phyloP scores from a whole-genome alignment of 345 rosid genomes.

The Lenwebbia sp. region DNA sequence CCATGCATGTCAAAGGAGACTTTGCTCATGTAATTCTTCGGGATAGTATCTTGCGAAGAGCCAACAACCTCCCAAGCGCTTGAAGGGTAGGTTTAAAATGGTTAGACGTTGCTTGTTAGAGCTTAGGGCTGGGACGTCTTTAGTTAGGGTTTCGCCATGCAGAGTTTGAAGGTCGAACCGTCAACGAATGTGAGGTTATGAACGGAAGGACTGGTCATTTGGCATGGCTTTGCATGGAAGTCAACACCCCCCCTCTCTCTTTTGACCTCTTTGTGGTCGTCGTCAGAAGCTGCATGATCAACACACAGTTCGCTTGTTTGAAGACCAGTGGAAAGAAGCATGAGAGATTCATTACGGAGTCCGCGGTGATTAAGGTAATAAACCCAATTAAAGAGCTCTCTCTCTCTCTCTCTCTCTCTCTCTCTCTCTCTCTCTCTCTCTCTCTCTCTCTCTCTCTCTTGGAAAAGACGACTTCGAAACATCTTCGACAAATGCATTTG shows the following conservation, averaged over 20 bases:
- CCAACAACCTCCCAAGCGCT: neutral
- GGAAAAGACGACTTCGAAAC: neutral
- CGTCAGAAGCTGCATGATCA: neutral
- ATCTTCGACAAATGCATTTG: neutral
- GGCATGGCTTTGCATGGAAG: slow-evolving; percentile 22
- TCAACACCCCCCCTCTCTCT: slow-evolving; percentile 1
- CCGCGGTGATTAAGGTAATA: neutral
- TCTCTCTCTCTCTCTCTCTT: neutral
- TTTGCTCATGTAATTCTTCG: neutral
- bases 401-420: neutral
- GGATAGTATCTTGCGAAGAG: neutral
- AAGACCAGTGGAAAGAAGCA: neutral
- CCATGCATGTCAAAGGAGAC: neutral
- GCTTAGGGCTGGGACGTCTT: neutral
- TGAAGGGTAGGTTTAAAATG: neutral
- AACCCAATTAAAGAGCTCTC: neutral
- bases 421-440: neutral
- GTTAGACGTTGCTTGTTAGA: neutral
- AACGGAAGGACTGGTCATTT: slow-evolving; percentile 20
- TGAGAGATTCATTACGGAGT: neutral
- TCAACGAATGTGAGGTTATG: slow-evolving; percentile 19
- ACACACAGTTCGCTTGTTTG: neutral
- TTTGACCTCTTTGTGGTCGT: neutral
- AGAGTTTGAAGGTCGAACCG: slow-evolving; percentile 16
- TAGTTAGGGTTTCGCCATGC: neutral